These are phyloP conservation scores for Pythium rishiriense DNA, from an alignment of 352 stramenopile genomes.

Conservation along the genomic window DNA sequence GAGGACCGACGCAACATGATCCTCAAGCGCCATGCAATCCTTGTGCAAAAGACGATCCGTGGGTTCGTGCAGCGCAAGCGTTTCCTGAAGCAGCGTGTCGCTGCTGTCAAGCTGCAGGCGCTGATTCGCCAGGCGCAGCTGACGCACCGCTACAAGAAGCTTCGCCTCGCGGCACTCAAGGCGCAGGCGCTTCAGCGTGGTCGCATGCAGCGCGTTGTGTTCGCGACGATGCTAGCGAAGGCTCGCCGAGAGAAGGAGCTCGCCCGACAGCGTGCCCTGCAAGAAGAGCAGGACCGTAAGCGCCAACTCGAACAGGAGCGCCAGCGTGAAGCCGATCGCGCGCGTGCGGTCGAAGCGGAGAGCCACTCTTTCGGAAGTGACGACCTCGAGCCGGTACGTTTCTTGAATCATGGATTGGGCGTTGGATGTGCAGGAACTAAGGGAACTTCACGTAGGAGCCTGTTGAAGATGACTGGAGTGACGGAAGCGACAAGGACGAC, in stretches of 20 bases:
- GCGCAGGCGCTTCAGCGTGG: conserved; percentile 56
- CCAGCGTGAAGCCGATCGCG: conserved; percentile 36
- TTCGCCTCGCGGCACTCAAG: conserved; percentile 52
- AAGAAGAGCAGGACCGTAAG: conserved; percentile 22
- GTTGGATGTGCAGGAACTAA: conserved; percentile 38
- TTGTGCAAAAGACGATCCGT: conserved; percentile 77
- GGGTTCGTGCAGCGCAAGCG: conserved; percentile 56
- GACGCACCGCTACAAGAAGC: conserved; percentile 42
- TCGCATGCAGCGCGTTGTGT: conserved; percentile 62
- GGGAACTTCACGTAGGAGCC: conserved; percentile 70
- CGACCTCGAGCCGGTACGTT: conserved; percentile 56
- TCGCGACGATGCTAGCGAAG: conserved; percentile 45
- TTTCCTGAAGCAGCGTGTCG: conserved; percentile 46
- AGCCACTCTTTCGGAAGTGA: conserved; percentile 36
- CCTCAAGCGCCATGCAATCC: conserved; percentile 69
- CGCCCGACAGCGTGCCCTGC: conserved; percentile 29
- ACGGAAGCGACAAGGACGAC: conserved; percentile 65
- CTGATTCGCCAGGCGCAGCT: conserved; percentile 41
- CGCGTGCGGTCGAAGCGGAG: conserved; percentile 21
- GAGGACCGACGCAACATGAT: conserved; percentile 85
- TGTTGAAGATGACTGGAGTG: conserved; percentile 83
- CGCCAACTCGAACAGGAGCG: conserved; percentile 21
- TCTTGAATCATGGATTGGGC: not conserved
- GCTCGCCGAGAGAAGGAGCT: conserved; percentile 41
- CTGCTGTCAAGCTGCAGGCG: conserved; percentile 55